phyloP scores from a whole-genome alignment of 179 eudicot genomes.

The Silene noctiflora region DNA sequence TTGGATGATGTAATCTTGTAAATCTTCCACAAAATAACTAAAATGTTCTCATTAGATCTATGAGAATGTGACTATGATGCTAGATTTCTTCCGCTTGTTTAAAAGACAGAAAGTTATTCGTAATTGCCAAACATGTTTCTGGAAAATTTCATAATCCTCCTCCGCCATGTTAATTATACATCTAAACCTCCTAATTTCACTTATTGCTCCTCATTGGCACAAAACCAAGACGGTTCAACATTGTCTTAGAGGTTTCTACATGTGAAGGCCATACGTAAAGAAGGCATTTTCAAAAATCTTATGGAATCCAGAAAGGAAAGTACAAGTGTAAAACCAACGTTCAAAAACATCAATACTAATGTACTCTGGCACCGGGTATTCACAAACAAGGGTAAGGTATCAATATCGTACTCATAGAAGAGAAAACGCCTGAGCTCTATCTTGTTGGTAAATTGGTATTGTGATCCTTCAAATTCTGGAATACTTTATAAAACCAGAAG shows the following conservation, averaged over 20 bases:
- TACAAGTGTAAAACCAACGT: background rate
- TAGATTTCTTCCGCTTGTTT: background rate
- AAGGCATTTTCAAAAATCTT: background rate
- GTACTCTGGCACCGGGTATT: background rate
- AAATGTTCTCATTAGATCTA: background rate
- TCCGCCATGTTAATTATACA: background rate
- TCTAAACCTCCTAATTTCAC: background rate
- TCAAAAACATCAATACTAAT: background rate
- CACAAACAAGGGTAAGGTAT: background rate
- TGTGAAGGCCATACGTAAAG: background rate
- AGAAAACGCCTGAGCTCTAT: background rate
- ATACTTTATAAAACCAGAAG: background rate
- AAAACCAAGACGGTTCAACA: background rate
- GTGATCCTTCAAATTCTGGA: background rate
- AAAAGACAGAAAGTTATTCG: background rate
- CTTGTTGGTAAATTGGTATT: background rate
- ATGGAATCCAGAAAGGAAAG: background rate
- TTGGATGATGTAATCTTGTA: background rate
- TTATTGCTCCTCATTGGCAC: background rate
- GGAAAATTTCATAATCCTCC: background rate
- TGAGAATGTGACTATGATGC: background rate
- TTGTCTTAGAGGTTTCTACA: background rate
- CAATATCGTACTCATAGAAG: background rate
- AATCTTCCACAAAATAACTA: background rate
- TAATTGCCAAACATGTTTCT: background rate